Evolutionary conservation across 495 filamentous ascomycete species (phyloP).

Genomic region (Penicillium bialowiezense): DNA sequence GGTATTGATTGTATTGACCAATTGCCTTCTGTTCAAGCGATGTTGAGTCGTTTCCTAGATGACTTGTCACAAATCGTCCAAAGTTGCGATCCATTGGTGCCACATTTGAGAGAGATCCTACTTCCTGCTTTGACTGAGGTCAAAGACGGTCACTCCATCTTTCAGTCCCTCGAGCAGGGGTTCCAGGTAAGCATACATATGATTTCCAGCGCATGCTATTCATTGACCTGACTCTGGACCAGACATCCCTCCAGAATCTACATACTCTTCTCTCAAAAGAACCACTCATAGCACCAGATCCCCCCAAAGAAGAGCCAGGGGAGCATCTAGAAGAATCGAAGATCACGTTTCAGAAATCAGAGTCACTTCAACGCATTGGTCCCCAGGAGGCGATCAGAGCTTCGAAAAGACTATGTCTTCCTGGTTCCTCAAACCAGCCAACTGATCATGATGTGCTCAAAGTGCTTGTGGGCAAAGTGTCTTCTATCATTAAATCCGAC

Average conservation of each 20-base stretch:
- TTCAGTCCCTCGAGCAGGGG: constrained; percentile 18
- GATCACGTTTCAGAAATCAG: constrained; percentile 8
- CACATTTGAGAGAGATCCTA: constrained; percentile 19
- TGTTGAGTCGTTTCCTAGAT: constrained; percentile 28
- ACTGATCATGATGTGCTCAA: constrained; percentile 10
- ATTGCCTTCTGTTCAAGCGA: constrained; percentile 23
- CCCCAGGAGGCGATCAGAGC: constrained; percentile 13
- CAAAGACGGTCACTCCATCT: constrained; percentile 9
- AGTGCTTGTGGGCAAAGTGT: constrained; percentile 17
- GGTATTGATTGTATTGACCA: constrained; percentile 12
- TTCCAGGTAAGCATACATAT: constrained; percentile 26
- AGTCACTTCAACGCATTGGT: constrained; percentile 2
- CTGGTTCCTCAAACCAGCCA: not conserved
- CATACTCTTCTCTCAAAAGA: constrained; percentile 4
- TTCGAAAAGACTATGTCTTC: constrained; percentile 28
- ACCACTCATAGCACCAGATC: not conserved
- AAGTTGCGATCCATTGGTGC: constrained; percentile 9
- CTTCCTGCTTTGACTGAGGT: constrained; percentile 26
- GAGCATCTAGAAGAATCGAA: not conserved
- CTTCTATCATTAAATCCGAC: constrained; percentile 18
- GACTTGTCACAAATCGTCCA: constrained; percentile 9
- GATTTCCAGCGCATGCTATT: not conserved
- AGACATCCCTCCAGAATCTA: constrained; percentile 24
- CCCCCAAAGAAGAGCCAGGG: not conserved
- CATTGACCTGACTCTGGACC: constrained; percentile 15